Evolutionary conservation across 768 basidiomycete species (phyloP), one percentile per base, ranked within the genome.

Genomic region (Erythrobasidium yunnanense): DNA sequence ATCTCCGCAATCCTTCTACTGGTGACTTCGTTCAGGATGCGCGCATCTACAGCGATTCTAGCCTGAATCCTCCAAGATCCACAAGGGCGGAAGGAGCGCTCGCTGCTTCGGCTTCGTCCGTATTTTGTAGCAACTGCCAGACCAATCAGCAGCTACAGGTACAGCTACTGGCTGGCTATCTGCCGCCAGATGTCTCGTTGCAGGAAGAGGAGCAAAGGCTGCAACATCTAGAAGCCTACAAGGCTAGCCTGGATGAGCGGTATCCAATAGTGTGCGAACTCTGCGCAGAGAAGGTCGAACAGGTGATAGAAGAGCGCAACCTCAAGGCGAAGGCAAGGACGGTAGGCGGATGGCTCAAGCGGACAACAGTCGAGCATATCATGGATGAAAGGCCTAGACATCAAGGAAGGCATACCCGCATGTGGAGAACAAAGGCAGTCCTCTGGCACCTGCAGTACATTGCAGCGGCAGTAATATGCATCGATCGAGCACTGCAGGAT

Each of bases 101-200:
- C 8, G 17, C 49, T 25, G 11, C 7, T 25, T 8, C 17, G 11
- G 11, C 25, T 8, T 8, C 7, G 2, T 33, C 56, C 38, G 22
- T 35, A 2, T 63, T 63, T 49, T 63, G 60, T 34, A 18, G n/a
- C 22, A 25, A 63, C 30, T 63, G 60, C 25, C 20, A 50, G 3
- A 63, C 60, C 23, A 63, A 63, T 49, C 60, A 63, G 47, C 22
- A 33, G 13, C 60, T 63, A 29, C 60, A 63, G 22, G 27, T 63
- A 22, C 60, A 63, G 33, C 60, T 63, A 8, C 30, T 63, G 30
- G 60, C 60, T 7, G 60, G 60, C 22, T 63, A 50, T 63, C 25
- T 63, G 7, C 60, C 60, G 22, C 13, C 60, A 7, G 49, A 63
- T 4, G 32, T 49, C 11, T 18, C 46, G 17, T 15, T 29, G 6